Conservation (phyloP, 73 alveolate genomes). For the Symbiodinium pilosum region DNA sequence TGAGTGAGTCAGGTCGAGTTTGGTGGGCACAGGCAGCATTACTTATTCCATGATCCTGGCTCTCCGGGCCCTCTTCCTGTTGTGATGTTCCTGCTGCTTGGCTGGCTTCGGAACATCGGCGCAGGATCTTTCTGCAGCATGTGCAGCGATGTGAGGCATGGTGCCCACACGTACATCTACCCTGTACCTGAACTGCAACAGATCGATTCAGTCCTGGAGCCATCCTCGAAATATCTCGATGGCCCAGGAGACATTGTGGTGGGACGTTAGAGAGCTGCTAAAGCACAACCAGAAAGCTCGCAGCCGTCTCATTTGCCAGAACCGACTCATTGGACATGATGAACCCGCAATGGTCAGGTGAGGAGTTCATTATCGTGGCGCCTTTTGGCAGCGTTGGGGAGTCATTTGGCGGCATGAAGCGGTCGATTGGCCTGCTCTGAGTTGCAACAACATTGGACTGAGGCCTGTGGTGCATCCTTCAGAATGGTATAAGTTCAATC, state of each 20-base stretch:
- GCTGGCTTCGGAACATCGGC: too few relatives aligned
- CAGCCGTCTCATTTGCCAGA: too few relatives aligned
- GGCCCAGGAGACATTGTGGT: neutral
- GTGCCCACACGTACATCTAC: constrained; percentile 10
- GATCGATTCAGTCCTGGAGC: too few relatives aligned
- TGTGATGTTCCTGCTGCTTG: neutral
- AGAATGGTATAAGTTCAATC: neutral
- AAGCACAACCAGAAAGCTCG: too few relatives aligned
- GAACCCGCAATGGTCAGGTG: neutral
- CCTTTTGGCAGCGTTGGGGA: neutral
- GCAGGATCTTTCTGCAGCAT: too few relatives aligned
- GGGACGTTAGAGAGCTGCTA: neutral
- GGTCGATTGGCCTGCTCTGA: too few relatives aligned
- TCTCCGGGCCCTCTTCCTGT: neutral
- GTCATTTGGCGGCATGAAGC: neutral
- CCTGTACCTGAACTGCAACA: neutral
- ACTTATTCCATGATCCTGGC: neutral
- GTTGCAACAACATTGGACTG: too few relatives aligned
- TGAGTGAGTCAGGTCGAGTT: neutral
- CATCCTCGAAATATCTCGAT: too few relatives aligned
- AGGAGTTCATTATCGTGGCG: neutral
- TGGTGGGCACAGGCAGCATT: neutral
- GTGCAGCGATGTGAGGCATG: neutral
- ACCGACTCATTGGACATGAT: too few relatives aligned
- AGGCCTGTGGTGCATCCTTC: neutral